Evolutionary conservation across 495 filamentous ascomycete genomes (phyloP), one percentile per base, ranked within the genome.

Genomic region (Margaritispora aquatica): DNA sequence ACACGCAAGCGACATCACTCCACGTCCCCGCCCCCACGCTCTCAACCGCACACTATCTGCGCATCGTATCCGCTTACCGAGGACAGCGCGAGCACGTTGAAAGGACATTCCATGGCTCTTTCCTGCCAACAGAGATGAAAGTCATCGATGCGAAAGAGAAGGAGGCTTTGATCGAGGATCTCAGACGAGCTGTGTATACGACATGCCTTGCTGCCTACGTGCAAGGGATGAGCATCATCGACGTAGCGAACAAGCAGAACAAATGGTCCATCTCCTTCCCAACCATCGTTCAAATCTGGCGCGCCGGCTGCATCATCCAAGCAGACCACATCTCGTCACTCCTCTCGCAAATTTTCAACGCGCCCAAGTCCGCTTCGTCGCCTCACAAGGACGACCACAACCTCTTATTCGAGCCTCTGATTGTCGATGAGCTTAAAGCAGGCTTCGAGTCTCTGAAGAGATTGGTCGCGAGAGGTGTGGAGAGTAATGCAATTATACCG

Each of bases 281-380:
- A 2, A 75, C 77, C 4, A 80, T 86, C 53, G 66, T 89, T 4
- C 80, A 86, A 63, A 84, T 90, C 62, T 90, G 87, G 88, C 80
- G 83, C 1, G 80, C 75, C 1, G 88, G 88, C 3, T 89, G 87
- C 67, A 89, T 91, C 69, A 89, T 90, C 66, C 78, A 84, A 65
- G 77, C 84, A 1, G 87, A 89, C 59, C 71, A 80, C 58, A 86
- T 92, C 65, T 77, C 77, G 4, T 80, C 85, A 55, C 66, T 88
- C 31, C 75, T 88, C 31, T 73, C 79, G 52, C 66, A 70, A 0
- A 68, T 78, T 1, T 71, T 72, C 57, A 15, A 38, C 17, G 22
- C 51, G 2, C 24, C 29, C 15, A 17, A 22, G 19, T 36, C 60
- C 49, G 51, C 54, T 0, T 48, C 61, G 10, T 27, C 34, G 2